Evolutionary conservation across 1,284 basidiomycete genomes (phyloP), one percentile per base, ranked within the genome.

Genomic region (Cryptococcus sp.): DNA sequence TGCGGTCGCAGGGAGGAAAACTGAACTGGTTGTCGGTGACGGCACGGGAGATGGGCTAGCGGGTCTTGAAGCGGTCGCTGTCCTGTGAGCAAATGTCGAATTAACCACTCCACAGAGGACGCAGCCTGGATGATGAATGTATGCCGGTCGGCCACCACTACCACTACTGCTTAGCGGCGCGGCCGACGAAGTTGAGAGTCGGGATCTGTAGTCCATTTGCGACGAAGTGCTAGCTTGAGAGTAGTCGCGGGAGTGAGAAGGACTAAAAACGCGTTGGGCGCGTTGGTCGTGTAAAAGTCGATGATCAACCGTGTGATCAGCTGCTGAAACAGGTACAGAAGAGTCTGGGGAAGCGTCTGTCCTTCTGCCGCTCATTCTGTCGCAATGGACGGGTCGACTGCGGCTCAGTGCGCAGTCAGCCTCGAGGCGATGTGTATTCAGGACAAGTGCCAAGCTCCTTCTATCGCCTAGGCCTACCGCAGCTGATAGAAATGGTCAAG

Each of bases 61-160:
- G n/a, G 52, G n/a, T 17, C 41, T 35, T 38, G 50, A 30, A 27
- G 46, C 27, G 19, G 50, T 19, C 46, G 43, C 19, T 27, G 55
- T 35, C 38, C 30, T 35, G 30, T 13, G 54, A 42, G 63, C 52
- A 13, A 45, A 56, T 20, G 66, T 61, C 19, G 62, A 63, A 15
- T 63, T 54, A 13, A 73, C 69, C 3, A 69, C 47, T 13, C 71
- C 66, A 53, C 71, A 73, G 3, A 73, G 57, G 1, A 71, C 68
- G 35, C 71, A 73, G 16, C 71, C 71, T 11, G 69, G 66, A 46
- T 68, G 66, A 15, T 38, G 49, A 3, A 30, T 16, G 43, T 65
- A 58, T n/a, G 54, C 43, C 3, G 50, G 46, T 45, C 22, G 23
- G 3, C 52, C 6, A 38, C 51, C 27, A 0, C 19, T 22, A n/a